Conservation (phyloP, 768 basidiomycete genomes). For the Termitomyces sp. region DNA sequence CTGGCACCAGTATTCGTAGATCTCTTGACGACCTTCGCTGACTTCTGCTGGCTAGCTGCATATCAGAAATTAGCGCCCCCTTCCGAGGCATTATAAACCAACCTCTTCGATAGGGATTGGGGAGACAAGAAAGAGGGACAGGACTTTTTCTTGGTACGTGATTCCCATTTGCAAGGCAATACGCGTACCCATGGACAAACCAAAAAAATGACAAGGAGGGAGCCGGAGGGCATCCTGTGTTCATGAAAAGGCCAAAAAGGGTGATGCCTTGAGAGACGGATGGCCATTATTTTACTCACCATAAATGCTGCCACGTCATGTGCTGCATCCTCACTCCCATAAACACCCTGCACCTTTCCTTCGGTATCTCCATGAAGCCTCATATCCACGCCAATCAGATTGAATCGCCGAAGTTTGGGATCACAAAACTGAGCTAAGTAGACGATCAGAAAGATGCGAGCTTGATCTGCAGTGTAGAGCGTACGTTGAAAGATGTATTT, state of each 20-base stretch:
- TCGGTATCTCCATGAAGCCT: conserved; percentile 27
- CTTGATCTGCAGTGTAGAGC: background rate
- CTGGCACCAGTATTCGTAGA: conserved; percentile 13
- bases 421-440: conserved; percentile 6
- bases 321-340: conserved; percentile 23
- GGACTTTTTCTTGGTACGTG: conserved; percentile 25
- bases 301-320: conserved; percentile 30
- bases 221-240: conserved; percentile 29
- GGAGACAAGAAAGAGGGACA: conserved; percentile 30
- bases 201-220: conserved; percentile 31
- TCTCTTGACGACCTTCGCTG: conserved; percentile 28
- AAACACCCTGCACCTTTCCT: conserved; percentile 20
- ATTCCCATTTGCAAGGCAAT: conserved; percentile 28
- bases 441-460: background rate
- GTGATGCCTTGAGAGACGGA: background rate
- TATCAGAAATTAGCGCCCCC: background rate
- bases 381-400: conserved; percentile 28
- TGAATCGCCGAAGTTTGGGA: conserved; percentile 27
- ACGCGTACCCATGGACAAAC: conserved; percentile 30
- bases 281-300: conserved; percentile 18
- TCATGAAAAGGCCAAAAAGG: background rate
- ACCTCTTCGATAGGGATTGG: conserved; percentile 29
- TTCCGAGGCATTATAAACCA: background rate
- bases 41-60: conserved; percentile 23
- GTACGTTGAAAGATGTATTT: conserved; percentile 27